Evolutionary conservation across 805 yeast genomes (phyloP), one percentile per base, ranked within the genome.

Genomic region (Metschnikowia proteae): DNA sequence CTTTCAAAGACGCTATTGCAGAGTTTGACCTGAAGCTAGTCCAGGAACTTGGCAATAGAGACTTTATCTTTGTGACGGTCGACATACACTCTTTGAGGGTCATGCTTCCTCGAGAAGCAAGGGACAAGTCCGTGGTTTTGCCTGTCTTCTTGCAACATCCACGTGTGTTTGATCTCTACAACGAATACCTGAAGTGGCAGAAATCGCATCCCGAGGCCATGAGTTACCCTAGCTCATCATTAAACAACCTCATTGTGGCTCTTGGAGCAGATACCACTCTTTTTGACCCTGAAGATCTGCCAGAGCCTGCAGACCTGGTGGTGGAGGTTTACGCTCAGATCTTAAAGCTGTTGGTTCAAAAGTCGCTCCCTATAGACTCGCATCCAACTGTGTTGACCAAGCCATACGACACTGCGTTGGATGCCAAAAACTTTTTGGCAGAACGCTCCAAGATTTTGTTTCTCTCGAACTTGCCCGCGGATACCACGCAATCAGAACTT

Each of bases 401-500:
- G 47, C 96, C 97, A 0, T 82, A 83, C 58, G 96, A 91, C 65
- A 75, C 85, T 39, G 77, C 79, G n/a, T 76, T 85, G 37, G 97
- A 90, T 59, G 77, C 84, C 41, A 73, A 78, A 40, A 79, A 80
- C 6, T 90, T 90, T 60, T 63, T 80, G 34, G 68, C 75, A 11
- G 96, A 89, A 63, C 74, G 84, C 48, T 86, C 96, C 3, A 83
- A 82, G 59, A 87, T 88, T n/a, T 64, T 90, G 46, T 88, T 82
- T 63, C 70, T 90, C 66, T 76, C 86, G n/a, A 89, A 88, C 64
- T 69, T 91, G 54, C 91, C 96, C 2, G 73, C 74, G 26, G 97
- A 90, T 59, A 87, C 92, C 5, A 91, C 96, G 1, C 97, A 91
- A 66, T 78, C 89, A 45, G 97, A 91, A 66, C 73, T 90, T 42